Percentiles rank a stretch among this genome's conserved stretches.
Conservation (phyloP, 2,329 filamentous ascomycete species). For the Aspergillus hiratsukae region DNA sequence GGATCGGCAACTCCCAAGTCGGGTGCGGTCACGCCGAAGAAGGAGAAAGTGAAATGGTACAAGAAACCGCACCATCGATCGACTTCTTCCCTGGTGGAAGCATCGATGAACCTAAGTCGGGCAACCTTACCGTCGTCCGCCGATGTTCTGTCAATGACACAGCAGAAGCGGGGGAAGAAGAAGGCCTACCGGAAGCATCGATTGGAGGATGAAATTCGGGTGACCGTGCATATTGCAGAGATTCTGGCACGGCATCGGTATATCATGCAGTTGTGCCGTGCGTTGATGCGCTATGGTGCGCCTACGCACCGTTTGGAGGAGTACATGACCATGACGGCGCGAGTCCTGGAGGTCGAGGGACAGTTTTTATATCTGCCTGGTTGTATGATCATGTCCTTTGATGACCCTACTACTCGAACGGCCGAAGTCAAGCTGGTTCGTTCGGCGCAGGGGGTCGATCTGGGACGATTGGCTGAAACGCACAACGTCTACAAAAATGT, state of each 20-base stretch:
- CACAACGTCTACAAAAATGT: conserved; percentile 44
- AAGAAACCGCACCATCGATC: conserved; percentile 36
- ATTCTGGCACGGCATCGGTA: conserved; percentile 78
- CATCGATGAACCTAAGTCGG: conserved; percentile 34
- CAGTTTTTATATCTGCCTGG: conserved; percentile 73
- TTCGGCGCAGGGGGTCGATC: conserved; percentile 37
- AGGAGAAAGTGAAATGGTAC: conserved; percentile 41
- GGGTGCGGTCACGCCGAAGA: conserved; percentile 30
- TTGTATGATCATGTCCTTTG: conserved; percentile 62
- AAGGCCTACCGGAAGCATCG: conserved; percentile 19
- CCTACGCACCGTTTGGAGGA: conserved; percentile 85
- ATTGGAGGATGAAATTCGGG: conserved; percentile 48
- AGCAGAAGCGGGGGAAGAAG: conserved; percentile 18
- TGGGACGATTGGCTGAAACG: conserved; percentile 38
- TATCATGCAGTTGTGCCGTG: conserved; percentile 75
- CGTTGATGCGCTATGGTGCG: conserved; percentile 83
- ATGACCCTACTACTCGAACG: conserved; percentile 42
- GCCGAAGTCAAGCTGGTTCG: conserved; percentile 41
- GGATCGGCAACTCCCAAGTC: conserved; percentile 23
- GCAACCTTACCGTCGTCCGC: conserved; percentile 26
- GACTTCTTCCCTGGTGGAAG: conserved; percentile 35
- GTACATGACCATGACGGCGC: conserved; percentile 82
- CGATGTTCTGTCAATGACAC: conserved; percentile 19
- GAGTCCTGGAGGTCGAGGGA: conserved; percentile 78
- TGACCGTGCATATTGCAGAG: conserved; percentile 59